Conservation (phyloP, 2,329 filamentous ascomycete genomes). For the Berkeleyomyces rouxiae region DNA sequence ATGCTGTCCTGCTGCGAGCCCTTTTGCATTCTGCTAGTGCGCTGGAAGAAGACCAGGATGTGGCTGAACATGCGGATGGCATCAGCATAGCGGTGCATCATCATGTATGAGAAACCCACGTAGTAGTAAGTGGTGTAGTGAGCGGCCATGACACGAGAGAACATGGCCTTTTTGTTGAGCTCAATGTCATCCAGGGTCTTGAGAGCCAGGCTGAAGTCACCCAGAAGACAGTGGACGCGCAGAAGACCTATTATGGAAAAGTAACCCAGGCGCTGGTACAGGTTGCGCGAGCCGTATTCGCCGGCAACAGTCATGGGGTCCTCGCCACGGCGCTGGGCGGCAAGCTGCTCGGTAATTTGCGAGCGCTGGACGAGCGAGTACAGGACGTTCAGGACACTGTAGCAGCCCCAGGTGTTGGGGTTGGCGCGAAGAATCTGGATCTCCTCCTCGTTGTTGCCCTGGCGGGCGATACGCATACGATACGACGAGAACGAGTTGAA, state of each 20-base stretch:
- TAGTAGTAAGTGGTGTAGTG: constrained; percentile 99
- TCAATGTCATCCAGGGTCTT: constrained; percentile 99
- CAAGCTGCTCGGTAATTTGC: constrained; percentile 94
- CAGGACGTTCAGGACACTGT: constrained; percentile 96
- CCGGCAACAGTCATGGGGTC: constrained; percentile 77
- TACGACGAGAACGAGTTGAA: constrained; percentile 99
- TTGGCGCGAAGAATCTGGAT: constrained; percentile 83
- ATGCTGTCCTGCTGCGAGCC: constrained; percentile 96
- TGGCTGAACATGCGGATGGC: constrained; percentile 99
- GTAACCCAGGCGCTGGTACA: constrained; percentile 98
- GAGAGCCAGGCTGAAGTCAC: constrained; percentile 93
- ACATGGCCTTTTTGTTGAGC: constrained; percentile 99
- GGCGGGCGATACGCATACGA: constrained; percentile 74
- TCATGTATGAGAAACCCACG: constrained; percentile 99
- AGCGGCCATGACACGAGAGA: constrained; percentile 96
- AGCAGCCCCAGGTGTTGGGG: constrained; percentile 98
- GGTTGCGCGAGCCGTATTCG: constrained; percentile 82
- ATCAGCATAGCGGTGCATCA: constrained; percentile 99
- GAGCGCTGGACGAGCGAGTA: constrained; percentile 98
- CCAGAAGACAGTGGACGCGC: constrained; percentile 87
- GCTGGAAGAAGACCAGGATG: constrained; percentile 95
- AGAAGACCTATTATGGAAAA: constrained; percentile 98
- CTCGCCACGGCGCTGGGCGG: constrained; percentile 84
- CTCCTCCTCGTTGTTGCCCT: constrained; percentile 78
- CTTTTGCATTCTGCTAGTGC: constrained; percentile 99